These are phyloP conservation scores for Diaporthe batatas DNA, from an alignment of 2,329 filamentous ascomycete genomes.

Conservation along the genomic window DNA sequence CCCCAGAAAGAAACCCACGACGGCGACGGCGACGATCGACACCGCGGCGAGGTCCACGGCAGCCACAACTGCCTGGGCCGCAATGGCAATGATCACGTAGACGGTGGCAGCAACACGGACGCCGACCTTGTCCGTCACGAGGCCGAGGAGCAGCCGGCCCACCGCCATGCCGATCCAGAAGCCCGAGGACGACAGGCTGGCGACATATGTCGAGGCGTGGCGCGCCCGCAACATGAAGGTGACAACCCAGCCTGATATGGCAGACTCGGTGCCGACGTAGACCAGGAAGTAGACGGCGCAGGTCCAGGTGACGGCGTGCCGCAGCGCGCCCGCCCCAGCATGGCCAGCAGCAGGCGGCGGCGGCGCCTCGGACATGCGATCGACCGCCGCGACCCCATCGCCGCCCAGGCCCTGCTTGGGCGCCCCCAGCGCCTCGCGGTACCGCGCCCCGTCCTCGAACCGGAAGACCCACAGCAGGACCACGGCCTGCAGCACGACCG, in stretches of 20 bases:
- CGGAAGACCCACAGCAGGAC: conserved; percentile 54
- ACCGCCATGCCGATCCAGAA: conserved; percentile 61
- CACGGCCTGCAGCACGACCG: conserved; percentile 34
- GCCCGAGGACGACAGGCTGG: conserved; percentile 56
- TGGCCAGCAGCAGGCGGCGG: not conserved
- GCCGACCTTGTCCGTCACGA: conserved; percentile 50
- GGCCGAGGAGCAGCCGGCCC: conserved; percentile 53
- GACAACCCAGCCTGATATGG: conserved; percentile 61
- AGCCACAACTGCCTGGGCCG: conserved; percentile 44
- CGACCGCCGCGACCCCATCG: no score
- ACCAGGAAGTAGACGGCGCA: conserved; percentile 58
- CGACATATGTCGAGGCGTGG: conserved; percentile 51
- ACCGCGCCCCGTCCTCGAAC: conserved; percentile 50
- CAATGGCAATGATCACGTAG: conserved; percentile 46
- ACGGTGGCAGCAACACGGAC: conserved; percentile 46
- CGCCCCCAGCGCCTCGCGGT: conserved; percentile 45
- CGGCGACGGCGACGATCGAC: conserved; percentile 50
- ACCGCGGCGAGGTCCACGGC: conserved; percentile 42
- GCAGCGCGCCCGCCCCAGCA: conserved; percentile 48
- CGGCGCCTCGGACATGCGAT: not conserved
- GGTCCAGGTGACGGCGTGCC: conserved; percentile 54
- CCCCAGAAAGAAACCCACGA: conserved; percentile 56
- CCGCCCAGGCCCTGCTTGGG: no score
- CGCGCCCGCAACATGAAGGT: conserved; percentile 59
- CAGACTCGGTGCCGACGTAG: conserved; percentile 59